A percentile compares a stretch with the other conserved stretches of the same genome.
These are phyloP conservation scores for Sarocladium kiliense DNA, from an alignment of 2,329 filamentous ascomycete species.

Conservation along the genomic window DNA sequence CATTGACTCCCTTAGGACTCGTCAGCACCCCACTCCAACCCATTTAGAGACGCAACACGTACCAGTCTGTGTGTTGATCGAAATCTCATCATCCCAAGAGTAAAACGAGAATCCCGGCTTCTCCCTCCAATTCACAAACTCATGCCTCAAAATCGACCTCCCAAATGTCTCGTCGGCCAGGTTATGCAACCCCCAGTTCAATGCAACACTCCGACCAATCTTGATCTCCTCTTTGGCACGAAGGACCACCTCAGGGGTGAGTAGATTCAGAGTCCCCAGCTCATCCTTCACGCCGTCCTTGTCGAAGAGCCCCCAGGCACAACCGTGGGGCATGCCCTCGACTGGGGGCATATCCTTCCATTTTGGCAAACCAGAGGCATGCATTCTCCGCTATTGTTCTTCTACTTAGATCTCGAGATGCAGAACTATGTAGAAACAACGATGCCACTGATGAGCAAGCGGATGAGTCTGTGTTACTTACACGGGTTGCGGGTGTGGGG, in stretches of 20 bases:
- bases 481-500: no score
- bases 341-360: conserved; percentile 9
- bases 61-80: conserved; percentile 46
- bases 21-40: background rate
- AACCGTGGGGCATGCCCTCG: conserved; percentile 25
- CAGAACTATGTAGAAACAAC: no score
- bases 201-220: background rate
- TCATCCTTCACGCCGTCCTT: conserved; percentile 40
- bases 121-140: conserved; percentile 9
- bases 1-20: conserved; percentile 35
- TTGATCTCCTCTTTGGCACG: conserved; percentile 9
- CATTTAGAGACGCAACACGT: background rate
- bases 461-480: no score
- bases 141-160: conserved; percentile 7
- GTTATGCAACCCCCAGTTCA: conserved; percentile 6
- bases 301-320: conserved; percentile 46
- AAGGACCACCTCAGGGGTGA: conserved; percentile 36
- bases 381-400: background rate
- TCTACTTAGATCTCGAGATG: no score
- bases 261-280: conserved; percentile 41
- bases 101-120: conserved; percentile 8
- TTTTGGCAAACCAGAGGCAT: background rate
- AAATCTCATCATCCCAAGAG: conserved; percentile 37
- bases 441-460: no score
- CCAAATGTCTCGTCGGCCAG: conserved; percentile 6